Percentiles rank a stretch among this genome's conserved stretches.
Conservation (phyloP, 2,329 filamentous ascomycete species). For the Phyllachora maydis region DNA sequence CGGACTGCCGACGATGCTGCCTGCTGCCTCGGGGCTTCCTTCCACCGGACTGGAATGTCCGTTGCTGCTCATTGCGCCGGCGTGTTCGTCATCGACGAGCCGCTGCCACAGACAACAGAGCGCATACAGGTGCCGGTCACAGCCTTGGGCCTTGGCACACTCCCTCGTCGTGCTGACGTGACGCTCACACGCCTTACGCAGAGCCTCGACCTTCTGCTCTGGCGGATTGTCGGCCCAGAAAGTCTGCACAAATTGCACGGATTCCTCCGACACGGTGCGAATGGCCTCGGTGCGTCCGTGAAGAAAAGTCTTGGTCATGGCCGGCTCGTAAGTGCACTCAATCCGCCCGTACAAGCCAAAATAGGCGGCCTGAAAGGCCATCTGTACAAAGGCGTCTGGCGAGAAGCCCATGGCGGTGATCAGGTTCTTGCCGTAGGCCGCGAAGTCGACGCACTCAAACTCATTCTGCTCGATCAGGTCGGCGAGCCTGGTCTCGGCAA, state of each 20-base stretch:
- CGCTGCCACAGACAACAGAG: slow-evolving; percentile 91
- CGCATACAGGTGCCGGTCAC: slow-evolving; percentile 84
- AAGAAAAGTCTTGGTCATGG: slow-evolving; percentile 90
- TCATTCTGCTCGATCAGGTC: slow-evolving; percentile 95
- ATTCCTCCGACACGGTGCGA: slow-evolving; percentile 63
- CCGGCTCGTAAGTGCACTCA: slow-evolving; percentile 91
- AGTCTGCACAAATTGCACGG: slow-evolving; percentile 71
- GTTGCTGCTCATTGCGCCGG: slow-evolving; percentile 32
- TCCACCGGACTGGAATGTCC: slow-evolving; percentile 42
- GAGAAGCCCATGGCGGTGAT: slow-evolving; percentile 96
- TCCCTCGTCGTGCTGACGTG: slow-evolving; percentile 65
- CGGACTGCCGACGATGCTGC: slow-evolving; percentile 27
- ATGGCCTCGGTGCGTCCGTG: slow-evolving; percentile 93
- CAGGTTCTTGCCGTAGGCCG: slow-evolving; percentile 85
- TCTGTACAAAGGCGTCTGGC: slow-evolving; percentile 92
- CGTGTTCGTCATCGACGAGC: slow-evolving; percentile 51
- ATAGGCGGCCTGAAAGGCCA: slow-evolving; percentile 97
- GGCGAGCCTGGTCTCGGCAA: slow-evolving; percentile 83
- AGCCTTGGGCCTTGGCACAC: slow-evolving; percentile 77
- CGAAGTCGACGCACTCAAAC: slow-evolving; percentile 80
- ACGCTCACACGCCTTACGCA: slow-evolving; percentile 65
- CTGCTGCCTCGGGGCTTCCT: slow-evolving; percentile 24
- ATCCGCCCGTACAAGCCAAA: slow-evolving; percentile 88
- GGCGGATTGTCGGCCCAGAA: slow-evolving; percentile 89
- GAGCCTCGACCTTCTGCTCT: slow-evolving; percentile 64